Conservation (phyloP, 768 basidiomycete genomes). For the Kockovaella imperatae region DNA sequence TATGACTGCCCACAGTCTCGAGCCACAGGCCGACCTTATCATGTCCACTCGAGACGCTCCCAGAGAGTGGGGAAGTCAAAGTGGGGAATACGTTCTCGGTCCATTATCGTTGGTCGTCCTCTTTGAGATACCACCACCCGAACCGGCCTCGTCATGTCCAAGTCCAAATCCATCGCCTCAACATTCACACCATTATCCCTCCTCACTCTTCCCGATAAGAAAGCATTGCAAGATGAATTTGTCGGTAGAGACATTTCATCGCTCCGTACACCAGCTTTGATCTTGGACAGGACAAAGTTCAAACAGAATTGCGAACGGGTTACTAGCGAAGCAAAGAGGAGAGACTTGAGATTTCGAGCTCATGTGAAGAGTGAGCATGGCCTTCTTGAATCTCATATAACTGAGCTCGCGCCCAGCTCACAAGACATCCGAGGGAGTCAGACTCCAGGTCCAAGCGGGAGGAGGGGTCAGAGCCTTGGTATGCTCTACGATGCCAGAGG, state of each 20-base stretch:
- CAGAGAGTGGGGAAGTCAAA: too few species aligned
- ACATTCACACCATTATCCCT: conserved; percentile 25
- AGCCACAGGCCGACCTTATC: too few species aligned
- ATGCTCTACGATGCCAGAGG: conserved; percentile 77
- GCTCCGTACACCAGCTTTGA: conserved; percentile 66
- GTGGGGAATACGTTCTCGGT: too few species aligned
- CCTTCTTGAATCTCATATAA: not conserved
- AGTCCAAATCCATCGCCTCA: conserved; percentile 2
- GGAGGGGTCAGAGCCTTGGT: conserved; percentile 56
- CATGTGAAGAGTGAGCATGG: conserved; percentile 60
- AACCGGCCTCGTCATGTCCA: too few species aligned
- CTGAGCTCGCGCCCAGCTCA: conserved; percentile 10
- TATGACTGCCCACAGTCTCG: too few species aligned
- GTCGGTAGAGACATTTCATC: conserved; percentile 53
- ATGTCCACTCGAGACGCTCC: too few species aligned
- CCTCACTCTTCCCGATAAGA: conserved; percentile 21
- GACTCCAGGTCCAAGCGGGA: conserved; percentile 58
- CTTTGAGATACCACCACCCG: too few species aligned
- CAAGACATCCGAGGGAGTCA: conserved; percentile 68
- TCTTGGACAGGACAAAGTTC: conserved; percentile 68
- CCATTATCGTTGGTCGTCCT: too few species aligned
- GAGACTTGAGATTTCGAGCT: conserved; percentile 66
- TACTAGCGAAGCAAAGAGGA: conserved; percentile 58
- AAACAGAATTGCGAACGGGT: conserved; percentile 65
- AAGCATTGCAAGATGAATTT: conserved; percentile 45